Evolutionary conservation across 768 basidiomycete species (phyloP), one percentile per base, ranked within the genome.

Genomic region (Podaxis sp.): DNA sequence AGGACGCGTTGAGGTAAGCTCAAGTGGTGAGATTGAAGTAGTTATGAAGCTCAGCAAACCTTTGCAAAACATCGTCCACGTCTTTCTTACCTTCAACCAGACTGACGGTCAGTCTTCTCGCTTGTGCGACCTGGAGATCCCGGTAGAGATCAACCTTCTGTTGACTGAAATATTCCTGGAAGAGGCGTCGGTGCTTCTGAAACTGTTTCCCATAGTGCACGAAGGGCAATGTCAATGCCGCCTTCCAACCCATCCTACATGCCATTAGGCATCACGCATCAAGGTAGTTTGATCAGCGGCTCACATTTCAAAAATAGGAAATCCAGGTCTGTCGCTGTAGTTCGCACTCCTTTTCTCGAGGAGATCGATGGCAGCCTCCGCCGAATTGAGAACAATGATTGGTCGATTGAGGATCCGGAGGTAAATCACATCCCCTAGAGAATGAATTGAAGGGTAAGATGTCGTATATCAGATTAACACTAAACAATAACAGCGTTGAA

Each of bases 301-400:
- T 52, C 33, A 59, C 58, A 59, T 38, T 4, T 52, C 37, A 13
- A 59, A 46, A 11, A 59, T 59, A 3, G 50, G 49, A 25, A 51
- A 51, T 12, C 2, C 24, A 2, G 58, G 58, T 22, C 58, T 37
- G 22, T 59, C 22, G 9, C 67, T 69, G 27, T 66, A 68, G 17
- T 64, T 69, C 22, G 56, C 40, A 9, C 67, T 63, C 7, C 62
- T 57, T 49, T 63, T 70, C 4, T 67, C 69, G 13, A 70, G 50
- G 13, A 70, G 67, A 17, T 70, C 69, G 13, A 54, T 29, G 0
- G 67, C 67, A 4, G 64, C 61, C 22, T 64, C 59, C 5, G 57
- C 55, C 3, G 65, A 63, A 41, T 66, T 64, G 4, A 69, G 59
- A 4, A 69, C 50, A 12, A 69, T 43, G 5, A 69, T 57, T 19